Base-by-base conservation (phyloP, 1,139 yeast genomes). In the Candida sp. region DNA sequence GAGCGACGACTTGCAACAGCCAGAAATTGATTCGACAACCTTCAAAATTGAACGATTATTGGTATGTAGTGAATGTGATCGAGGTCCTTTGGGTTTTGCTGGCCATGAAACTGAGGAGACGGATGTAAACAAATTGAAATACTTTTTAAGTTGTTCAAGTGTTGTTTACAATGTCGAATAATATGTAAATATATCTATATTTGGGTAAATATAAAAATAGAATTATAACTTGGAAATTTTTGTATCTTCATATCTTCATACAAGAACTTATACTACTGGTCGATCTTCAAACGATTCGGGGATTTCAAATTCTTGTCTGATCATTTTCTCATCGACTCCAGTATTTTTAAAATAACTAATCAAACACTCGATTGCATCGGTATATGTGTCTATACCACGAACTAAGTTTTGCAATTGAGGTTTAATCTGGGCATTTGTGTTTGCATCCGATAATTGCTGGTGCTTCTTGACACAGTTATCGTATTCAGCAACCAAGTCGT, bases 31-130 rank as follows among this genome's bases (percentile, higher is more conserved):
- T 40, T 51, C 44, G 5, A 52, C 50, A 12, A 48, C 57, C 3
- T 56, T 65, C n/a, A 64, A 65, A 23, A 63, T 82, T 19, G 74
- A 73, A 40, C 63, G 86, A 42, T 67, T 77, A 41, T 61, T 85
- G 35, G 72, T 82, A 2, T 85, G 93, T 56, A 80, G 89, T 7
- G 89, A 82, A 49, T 85, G 93, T 64, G 91, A 84, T 51, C 69
- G 73, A 47, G 93, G 93, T 0, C 91, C 91, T 0, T 54, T 85
- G 19, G 93, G 93, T 19, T 82, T 75, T 64, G 89, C 82, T 25
- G 84, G 77, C 4, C 61, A 60, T 12, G 58, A 55, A 1, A 63
- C 54, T 9, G 58, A 50, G 4, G 59, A 53, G 3, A 58, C 49
- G 11, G 66, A 64, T 41, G 73, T 68, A 15, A 63, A 68, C 46